phyloP scores from a whole-genome alignment of 371 early-diverging fungal genomes.

The Fennellomyces sp. region DNA sequence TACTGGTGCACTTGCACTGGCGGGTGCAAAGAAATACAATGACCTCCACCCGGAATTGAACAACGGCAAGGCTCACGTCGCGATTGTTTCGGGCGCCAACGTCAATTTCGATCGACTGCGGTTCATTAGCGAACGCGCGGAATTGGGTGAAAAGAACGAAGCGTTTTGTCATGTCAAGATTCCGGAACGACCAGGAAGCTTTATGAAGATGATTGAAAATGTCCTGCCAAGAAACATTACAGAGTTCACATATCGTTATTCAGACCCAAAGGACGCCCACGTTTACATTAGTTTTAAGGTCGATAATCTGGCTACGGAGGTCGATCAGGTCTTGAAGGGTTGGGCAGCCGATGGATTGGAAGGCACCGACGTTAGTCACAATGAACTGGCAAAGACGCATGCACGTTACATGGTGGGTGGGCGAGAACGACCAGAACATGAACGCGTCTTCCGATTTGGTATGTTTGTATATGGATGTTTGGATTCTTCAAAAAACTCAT shows the following conservation, averaged over 20 bases:
- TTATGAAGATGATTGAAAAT: slow-evolving; percentile 74
- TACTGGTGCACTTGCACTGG: slow-evolving; percentile 89
- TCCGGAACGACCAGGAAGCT: slow-evolving; percentile 91
- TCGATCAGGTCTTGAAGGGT: slow-evolving; percentile 62
- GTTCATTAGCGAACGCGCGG: slow-evolving; percentile 94
- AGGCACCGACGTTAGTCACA: slow-evolving; percentile 81
- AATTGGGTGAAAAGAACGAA: slow-evolving; percentile 88
- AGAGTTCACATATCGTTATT: slow-evolving; percentile 92
- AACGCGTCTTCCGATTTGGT: slow-evolving; percentile 89
- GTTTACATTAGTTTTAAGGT: slow-evolving; percentile 90
- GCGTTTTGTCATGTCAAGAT: slow-evolving; percentile 90
- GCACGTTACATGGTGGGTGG: slow-evolving; percentile 94
- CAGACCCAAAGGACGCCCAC: slow-evolving; percentile 75
- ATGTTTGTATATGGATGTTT: background rate
- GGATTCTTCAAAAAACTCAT: background rate
- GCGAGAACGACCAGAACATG: slow-evolving; percentile 71
- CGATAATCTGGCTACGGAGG: slow-evolving; percentile 62
- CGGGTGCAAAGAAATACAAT: slow-evolving; percentile 88
- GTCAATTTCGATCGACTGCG: slow-evolving; percentile 97
- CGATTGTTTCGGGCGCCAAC: slow-evolving; percentile 92
- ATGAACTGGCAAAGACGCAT: slow-evolving; percentile 95
- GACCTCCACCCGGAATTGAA: slow-evolving; percentile 40
- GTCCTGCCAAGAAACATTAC: slow-evolving; percentile 88
- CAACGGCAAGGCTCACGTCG: slow-evolving; percentile 62
- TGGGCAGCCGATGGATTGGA: slow-evolving; percentile 67